Evolutionary conservation across 495 filamentous ascomycete genomes (phyloP).

Genomic region (Penicillium odoratum): DNA sequence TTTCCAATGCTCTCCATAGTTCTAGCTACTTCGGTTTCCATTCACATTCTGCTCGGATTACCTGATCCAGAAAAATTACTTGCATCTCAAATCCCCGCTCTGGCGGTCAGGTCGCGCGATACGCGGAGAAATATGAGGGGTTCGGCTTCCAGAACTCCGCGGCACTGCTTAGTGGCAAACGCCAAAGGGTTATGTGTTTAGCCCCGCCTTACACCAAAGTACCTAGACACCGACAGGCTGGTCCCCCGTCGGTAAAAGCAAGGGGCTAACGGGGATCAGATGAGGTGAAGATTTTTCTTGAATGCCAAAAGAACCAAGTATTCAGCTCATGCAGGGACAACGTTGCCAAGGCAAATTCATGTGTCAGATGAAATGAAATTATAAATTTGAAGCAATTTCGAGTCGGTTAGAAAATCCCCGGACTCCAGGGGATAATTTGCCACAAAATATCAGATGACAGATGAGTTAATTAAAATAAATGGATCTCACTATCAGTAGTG

Average conservation of each 20-base stretch:
- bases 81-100: background rate
- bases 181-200: conserved; percentile 12
- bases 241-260: conserved; percentile 5
- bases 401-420: conserved; percentile 1
- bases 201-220: conserved; percentile 10
- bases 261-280: conserved; percentile 2
- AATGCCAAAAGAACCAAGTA: background rate
- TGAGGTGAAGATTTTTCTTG: conserved; percentile 5
- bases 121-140: conserved; percentile 18
- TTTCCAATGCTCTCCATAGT: background rate
- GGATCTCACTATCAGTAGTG: conserved; percentile 1
- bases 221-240: conserved; percentile 2
- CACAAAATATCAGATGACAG: conserved; percentile 3
- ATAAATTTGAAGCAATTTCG: background rate
- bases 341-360: background rate
- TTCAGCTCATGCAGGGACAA: background rate
- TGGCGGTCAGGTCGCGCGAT: conserved; percentile 10
- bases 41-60: background rate
- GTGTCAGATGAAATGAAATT: background rate
- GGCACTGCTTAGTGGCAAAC: conserved; percentile 1
- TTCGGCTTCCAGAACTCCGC: conserved; percentile 18
- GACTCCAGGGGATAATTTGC: background rate
- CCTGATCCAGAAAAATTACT: background rate
- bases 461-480: background rate
- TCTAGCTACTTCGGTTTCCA: background rate